phyloP scores from a whole-genome alignment of 768 basidiomycete genomes.

The Phylloporus arenicola region DNA sequence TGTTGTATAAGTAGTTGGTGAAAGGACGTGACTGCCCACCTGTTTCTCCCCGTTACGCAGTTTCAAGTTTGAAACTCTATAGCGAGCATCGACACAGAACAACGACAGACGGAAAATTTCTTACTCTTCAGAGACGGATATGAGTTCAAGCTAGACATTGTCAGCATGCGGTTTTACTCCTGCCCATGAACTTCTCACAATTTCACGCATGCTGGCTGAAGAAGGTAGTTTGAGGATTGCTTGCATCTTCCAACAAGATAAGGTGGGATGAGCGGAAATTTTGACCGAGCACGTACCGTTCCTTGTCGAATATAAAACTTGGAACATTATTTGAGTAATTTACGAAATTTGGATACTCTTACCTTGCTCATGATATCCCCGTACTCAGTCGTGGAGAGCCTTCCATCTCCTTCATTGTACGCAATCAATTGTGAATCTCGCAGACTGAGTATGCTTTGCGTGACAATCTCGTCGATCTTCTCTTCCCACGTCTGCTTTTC shows the following conservation, averaged over 20 bases:
- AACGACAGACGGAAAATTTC: conserved; percentile 9
- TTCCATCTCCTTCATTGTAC: conserved; percentile 37
- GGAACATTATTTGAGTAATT: conserved; percentile 3
- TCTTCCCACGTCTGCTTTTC: conserved; percentile 62
- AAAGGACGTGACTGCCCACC: conserved; percentile 31
- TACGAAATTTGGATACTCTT: conserved; percentile 9
- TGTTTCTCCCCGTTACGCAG: conserved; percentile 72
- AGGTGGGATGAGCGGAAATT: neutral
- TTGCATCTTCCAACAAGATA: conserved; percentile 49
- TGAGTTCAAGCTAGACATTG: conserved; percentile 50
- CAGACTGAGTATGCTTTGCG: conserved; percentile 56
- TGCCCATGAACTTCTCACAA: conserved; percentile 42
- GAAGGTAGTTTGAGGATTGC: conserved; percentile 55
- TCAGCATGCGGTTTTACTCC: conserved; percentile 1
- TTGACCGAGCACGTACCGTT: conserved; percentile 41
- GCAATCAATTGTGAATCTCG: conserved; percentile 56
- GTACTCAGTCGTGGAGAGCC: conserved; percentile 61
- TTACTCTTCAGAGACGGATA: conserved; percentile 66
- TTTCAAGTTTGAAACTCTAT: conserved; percentile 62
- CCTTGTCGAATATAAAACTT: conserved; percentile 73
- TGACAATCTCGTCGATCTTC: conserved; percentile 67
- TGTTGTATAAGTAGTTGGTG: neutral
- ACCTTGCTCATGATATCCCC: conserved; percentile 89
- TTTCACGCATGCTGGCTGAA: conserved; percentile 53
- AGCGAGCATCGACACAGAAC: conserved; percentile 1